A percentile compares a stretch with the other conserved stretches of the same genome.
phyloP scores from a whole-genome alignment of 495 filamentous ascomycete species.

The Penicillium robsamsonii region DNA sequence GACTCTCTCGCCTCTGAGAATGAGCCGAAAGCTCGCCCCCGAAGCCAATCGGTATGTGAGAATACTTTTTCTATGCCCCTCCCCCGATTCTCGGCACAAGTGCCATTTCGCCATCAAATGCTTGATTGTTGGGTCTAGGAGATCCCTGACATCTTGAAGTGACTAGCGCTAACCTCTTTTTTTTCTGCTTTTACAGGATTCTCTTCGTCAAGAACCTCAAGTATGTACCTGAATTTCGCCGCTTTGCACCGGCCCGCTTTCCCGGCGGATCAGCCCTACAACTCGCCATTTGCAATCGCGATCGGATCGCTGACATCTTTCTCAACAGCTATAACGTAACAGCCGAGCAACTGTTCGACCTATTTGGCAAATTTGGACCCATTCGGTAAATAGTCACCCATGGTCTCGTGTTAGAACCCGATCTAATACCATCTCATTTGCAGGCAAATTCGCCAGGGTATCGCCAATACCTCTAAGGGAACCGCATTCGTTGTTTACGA shows the following conservation, averaged over 20 bases:
- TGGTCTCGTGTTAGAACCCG: constrained; percentile 2
- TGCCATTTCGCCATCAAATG: constrained; percentile 7
- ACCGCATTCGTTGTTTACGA: constrained; percentile 99
- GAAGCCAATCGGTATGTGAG: constrained; percentile 86
- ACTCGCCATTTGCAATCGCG: neutral
- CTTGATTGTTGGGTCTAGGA: neutral
- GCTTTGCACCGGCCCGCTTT: constrained; percentile 7
- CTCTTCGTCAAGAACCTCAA: constrained; percentile 98
- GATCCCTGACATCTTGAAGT: constrained; percentile 15
- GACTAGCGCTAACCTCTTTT: constrained; percentile 17
- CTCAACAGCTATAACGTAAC: constrained; percentile 84
- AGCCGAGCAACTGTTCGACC: constrained; percentile 88
- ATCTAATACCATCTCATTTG: constrained; percentile 30
- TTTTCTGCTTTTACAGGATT: constrained; percentile 57
- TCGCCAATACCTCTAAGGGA: constrained; percentile 94
- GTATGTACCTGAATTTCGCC: constrained; percentile 49
- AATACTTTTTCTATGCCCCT: constrained; percentile 37
- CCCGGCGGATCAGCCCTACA: constrained; percentile 8
- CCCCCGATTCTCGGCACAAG: constrained; percentile 20
- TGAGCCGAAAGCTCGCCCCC: constrained; percentile 79
- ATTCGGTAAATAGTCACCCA: constrained; percentile 64
- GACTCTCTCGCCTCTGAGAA: constrained; percentile 36
- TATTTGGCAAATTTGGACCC: constrained; percentile 91
- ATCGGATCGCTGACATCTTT: constrained; percentile 14
- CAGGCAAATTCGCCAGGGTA: constrained; percentile 98